Evolutionary conservation across 2,329 filamentous ascomycete genomes (phyloP).

Genomic region (Nemania sp.): DNA sequence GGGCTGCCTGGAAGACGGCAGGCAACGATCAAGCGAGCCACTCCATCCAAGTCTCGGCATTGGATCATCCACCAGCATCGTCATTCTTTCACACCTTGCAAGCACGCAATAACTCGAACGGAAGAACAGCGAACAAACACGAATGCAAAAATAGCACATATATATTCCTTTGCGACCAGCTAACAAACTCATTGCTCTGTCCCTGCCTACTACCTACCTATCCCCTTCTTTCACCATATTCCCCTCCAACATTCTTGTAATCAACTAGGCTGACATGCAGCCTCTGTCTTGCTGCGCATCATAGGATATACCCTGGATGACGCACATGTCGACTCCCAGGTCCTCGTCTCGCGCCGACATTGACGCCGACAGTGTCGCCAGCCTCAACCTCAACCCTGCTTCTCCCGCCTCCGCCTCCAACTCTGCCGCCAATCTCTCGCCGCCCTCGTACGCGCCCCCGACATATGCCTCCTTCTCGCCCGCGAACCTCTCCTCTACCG

Average conservation of each 20-base stretch:
- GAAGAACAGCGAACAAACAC: neutral
- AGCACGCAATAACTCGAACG: neutral
- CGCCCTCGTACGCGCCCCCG: conserved; percentile 63
- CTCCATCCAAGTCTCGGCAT: conserved; percentile 29
- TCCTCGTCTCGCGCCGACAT: conserved; percentile 54
- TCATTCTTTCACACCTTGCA: conserved; percentile 1
- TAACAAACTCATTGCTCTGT: neutral
- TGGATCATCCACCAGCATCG: conserved; percentile 11
- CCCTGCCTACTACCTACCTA: neutral
- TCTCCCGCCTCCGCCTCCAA: conserved; percentile 14
- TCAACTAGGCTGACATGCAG: conserved; percentile 36
- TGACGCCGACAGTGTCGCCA: conserved; percentile 51
- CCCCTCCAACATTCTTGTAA: neutral
- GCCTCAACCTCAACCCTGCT: conserved; percentile 36
- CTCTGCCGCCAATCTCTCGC: conserved; percentile 36
- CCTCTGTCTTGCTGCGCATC: conserved; percentile 29
- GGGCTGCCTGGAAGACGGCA: neutral
- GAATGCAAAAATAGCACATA: neutral
- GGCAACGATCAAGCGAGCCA: conserved; percentile 1
- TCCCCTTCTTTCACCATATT: neutral
- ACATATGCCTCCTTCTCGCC: conserved; percentile 94
- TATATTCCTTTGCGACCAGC: neutral
- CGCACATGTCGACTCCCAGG: conserved; percentile 63
- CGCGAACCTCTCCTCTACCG: conserved; percentile 73
- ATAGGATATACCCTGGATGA: conserved; percentile 65